Evolutionary conservation across 495 filamentous ascomycete genomes (phyloP).

Genomic region (Cercophora newfieldiana): DNA sequence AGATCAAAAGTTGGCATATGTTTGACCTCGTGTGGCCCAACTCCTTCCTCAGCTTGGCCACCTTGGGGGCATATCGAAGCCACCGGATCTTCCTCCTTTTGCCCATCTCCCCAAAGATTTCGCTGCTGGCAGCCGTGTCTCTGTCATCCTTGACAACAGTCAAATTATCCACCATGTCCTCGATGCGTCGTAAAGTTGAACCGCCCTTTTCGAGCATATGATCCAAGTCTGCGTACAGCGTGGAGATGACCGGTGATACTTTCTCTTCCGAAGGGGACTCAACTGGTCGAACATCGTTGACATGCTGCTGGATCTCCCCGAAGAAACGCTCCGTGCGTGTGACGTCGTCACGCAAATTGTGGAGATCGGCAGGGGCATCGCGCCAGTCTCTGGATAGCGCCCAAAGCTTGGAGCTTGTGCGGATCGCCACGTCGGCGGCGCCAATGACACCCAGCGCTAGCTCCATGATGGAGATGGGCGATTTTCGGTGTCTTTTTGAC

Average conservation of each 20-base stretch:
- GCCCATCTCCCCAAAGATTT: background rate
- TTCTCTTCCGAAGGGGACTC: background rate
- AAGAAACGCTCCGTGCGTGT: conserved; percentile 1
- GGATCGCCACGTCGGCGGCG: background rate
- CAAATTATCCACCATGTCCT: conserved; percentile 1
- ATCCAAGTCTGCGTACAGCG: background rate
- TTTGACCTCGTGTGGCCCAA: background rate
- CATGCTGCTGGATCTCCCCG: background rate
- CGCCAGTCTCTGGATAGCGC: background rate
- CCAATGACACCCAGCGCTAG: background rate
- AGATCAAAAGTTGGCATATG: background rate
- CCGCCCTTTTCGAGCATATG: background rate
- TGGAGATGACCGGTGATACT: background rate
- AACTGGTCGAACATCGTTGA: background rate
- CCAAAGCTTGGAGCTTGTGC: conserved; percentile 4
- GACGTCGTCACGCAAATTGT: conserved; percentile 3
- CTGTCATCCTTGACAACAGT: background rate
- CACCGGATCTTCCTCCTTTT: background rate
- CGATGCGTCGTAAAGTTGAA: background rate
- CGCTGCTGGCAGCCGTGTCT: background rate
- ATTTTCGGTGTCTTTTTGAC: too few species aligned
- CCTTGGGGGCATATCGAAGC: background rate
- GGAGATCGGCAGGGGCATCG: conserved; percentile 4
- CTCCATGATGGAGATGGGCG: conserved; percentile 1
- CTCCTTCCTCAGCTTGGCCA: background rate